Evolutionary conservation across 2,329 filamentous ascomycete genomes (phyloP).

Genomic region (Colletotrichum trifolii): DNA sequence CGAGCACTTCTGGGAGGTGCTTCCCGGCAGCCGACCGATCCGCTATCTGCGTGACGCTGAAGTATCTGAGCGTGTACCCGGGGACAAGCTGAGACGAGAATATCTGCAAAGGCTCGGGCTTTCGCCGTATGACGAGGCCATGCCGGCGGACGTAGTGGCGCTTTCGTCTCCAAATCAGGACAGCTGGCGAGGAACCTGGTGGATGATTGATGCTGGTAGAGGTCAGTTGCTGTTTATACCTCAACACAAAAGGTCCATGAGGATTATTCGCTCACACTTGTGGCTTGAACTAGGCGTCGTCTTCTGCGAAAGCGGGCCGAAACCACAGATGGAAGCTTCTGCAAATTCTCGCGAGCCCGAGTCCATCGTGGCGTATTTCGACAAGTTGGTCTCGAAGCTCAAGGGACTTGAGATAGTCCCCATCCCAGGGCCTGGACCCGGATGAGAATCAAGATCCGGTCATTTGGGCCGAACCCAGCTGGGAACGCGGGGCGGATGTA

Average conservation of each 20-base stretch:
- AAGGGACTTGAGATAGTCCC: constrained; percentile 15
- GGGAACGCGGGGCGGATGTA: background rate
- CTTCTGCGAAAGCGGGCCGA: background rate
- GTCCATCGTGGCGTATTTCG: constrained; percentile 6
- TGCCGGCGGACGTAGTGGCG: background rate
- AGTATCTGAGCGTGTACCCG: background rate
- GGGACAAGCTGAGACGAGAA: background rate
- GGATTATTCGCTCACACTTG: too few species aligned
- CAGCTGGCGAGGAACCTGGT: too few species aligned
- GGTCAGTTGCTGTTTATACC: too few species aligned
- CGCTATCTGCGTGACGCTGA: constrained; percentile 19
- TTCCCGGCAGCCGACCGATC: constrained; percentile 6
- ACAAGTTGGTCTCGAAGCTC: constrained; percentile 3
- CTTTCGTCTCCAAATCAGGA: too few species aligned
- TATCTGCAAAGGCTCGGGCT: constrained; percentile 3
- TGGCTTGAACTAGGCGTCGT: too few species aligned
- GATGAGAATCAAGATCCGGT: constrained; percentile 3
- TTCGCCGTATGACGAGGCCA: constrained; percentile 4
- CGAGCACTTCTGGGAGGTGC: constrained; percentile 20
- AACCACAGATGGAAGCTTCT: background rate
- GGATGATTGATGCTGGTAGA: too few species aligned
- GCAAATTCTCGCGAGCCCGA: background rate
- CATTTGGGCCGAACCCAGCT: constrained; percentile 22
- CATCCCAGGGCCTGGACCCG: constrained; percentile 6
- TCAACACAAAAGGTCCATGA: too few species aligned